These are phyloP conservation scores for Chlorencoelia australis DNA, from an alignment of 2,329 filamentous ascomycete genomes.

Conservation along the genomic window DNA sequence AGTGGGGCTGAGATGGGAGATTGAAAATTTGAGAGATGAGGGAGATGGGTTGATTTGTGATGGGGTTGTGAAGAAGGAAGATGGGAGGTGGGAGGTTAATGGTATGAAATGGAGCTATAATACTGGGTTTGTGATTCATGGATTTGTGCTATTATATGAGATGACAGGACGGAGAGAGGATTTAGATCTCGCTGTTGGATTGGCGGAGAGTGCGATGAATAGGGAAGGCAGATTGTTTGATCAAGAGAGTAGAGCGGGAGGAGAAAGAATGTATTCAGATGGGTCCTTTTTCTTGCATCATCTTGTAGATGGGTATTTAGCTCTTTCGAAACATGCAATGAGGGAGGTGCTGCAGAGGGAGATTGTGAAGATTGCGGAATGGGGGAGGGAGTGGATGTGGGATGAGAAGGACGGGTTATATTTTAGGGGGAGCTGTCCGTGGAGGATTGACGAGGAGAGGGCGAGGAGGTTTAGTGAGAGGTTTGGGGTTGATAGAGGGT, in stretches of 20 bases:
- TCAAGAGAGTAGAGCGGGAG: constrained; percentile 5
- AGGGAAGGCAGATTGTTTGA: constrained; percentile 9
- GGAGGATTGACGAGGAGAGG: constrained; percentile 11
- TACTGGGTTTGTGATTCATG: constrained; percentile 15
- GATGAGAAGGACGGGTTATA: constrained; percentile 12
- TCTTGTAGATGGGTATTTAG: constrained; percentile 13
- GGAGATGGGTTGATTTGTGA: constrained; percentile 17
- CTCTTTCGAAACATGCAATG: constrained; percentile 7
- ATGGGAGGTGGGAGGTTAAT: constrained; percentile 11
- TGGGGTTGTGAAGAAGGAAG: constrained; percentile 6
- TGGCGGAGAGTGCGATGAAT: constrained; percentile 14
- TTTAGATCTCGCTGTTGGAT: constrained; percentile 8
- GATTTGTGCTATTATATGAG: constrained; percentile 11
- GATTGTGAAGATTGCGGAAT: constrained; percentile 10
- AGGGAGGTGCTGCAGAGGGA: constrained; percentile 5
- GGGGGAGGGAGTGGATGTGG: constrained; percentile 15
- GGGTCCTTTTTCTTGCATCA: constrained; percentile 18
- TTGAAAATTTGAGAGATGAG: constrained; percentile 10
- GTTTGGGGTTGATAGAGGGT: constrained; percentile 6
- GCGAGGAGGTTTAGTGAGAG: constrained; percentile 10
- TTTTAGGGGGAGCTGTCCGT: constrained; percentile 14
- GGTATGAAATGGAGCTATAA: constrained; percentile 19
- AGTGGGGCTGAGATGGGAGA: constrained; percentile 8
- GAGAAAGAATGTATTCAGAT: constrained; percentile 13
- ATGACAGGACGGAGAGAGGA: constrained; percentile 4